Conservation (phyloP, 306 rosid species). For the Malus fusca region DNA sequence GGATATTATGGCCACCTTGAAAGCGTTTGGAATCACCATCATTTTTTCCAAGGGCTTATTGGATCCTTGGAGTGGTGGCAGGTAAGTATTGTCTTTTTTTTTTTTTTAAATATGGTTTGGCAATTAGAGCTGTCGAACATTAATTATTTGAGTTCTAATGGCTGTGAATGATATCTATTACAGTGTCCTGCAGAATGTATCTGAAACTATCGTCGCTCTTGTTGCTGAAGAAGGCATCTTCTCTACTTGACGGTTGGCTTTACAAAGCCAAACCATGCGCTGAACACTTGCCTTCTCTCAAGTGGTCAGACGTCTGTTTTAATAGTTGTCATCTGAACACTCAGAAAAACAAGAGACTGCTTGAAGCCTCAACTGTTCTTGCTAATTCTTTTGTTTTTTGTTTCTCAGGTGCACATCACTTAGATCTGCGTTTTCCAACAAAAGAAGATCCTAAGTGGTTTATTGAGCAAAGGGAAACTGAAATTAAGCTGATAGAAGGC, state of each 20-base stretch:
- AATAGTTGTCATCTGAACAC: neutral
- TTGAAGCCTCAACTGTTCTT: neutral
- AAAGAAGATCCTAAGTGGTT: constrained; percentile 75
- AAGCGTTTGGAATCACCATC: constrained; percentile 66
- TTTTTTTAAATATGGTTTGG: neutral
- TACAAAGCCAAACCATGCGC: too few species aligned
- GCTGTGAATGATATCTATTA: constrained; percentile 20
- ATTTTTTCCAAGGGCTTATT: constrained; percentile 75
- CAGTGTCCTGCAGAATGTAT: constrained; percentile 74
- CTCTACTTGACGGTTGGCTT: constrained; percentile 4
- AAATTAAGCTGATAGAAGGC: constrained; percentile 54
- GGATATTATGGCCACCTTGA: constrained; percentile 46
- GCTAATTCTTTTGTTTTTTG: neutral
- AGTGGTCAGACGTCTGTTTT: neutral
- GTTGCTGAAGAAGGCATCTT: constrained; percentile 65
- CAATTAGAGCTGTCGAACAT: neutral
- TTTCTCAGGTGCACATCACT: constrained; percentile 65
- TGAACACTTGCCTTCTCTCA: too few species aligned
- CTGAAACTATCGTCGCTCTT: constrained; percentile 64
- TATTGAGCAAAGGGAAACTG: constrained; percentile 56
- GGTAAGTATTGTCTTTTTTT: constrained; percentile 29
- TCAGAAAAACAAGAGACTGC: neutral
- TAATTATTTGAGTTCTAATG: neutral
- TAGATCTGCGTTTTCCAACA: constrained; percentile 69
- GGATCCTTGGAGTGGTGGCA: constrained; percentile 98